These are phyloP conservation scores for Chlamydomonas schloesseri DNA, from an alignment of 139 green algal genomes.

Conservation along the genomic window DNA sequence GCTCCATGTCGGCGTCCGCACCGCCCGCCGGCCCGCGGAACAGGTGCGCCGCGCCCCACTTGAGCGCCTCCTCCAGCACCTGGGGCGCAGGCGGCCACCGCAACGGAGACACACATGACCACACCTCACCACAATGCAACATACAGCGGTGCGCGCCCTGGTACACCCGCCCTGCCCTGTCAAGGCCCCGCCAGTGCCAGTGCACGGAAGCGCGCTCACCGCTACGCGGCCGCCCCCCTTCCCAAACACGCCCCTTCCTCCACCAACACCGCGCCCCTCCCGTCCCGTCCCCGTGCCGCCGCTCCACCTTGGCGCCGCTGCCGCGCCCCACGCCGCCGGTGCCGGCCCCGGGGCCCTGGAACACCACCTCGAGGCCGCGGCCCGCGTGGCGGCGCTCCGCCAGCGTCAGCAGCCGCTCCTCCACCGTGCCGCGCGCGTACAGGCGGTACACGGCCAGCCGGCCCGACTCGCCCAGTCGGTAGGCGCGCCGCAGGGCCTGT, in stretches of 20 bases:
- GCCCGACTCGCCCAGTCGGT: conserved; percentile 49
- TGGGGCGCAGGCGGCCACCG: no score
- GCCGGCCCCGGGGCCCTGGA: conserved; percentile 54
- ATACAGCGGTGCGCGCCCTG: no score
- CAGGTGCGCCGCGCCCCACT: conserved; percentile 66
- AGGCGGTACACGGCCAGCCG: conserved; percentile 48
- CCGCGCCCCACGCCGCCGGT: not conserved
- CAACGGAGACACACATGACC: no score
- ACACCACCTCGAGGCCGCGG: conserved; percentile 51
- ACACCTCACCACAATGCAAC: no score
- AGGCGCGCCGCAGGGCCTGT: conserved; percentile 65
- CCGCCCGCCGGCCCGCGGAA: conserved; percentile 44
- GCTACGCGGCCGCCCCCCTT: no score
- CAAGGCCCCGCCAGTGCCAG: not conserved
- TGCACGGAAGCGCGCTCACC: no score
- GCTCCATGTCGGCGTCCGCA: not conserved
- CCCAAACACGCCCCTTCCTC: no score
- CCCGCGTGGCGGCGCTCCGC: conserved; percentile 37
- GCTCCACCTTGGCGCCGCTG: no score
- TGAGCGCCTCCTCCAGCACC: conserved; percentile 77
- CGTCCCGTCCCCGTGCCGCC: no score
- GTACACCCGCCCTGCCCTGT: conserved; percentile 6
- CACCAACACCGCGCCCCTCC: no score
- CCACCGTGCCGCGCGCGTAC: conserved; percentile 60
- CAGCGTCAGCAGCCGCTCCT: conserved; percentile 75